Conservation (phyloP, 352 stramenopile species). For the Pythium diclinum region DNA sequence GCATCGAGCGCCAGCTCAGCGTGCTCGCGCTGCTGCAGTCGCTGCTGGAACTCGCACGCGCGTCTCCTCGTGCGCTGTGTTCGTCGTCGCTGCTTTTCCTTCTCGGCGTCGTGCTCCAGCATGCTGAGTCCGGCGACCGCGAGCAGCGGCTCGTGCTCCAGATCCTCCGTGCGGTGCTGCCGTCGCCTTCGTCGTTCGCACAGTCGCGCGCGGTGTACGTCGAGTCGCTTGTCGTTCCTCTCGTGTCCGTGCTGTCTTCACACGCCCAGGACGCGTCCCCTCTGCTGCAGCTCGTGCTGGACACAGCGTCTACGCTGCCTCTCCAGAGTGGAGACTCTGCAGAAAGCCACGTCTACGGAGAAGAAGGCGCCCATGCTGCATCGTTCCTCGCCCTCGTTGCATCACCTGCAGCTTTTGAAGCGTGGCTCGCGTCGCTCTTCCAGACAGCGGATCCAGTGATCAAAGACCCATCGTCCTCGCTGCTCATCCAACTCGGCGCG, state of each 20-base stretch:
- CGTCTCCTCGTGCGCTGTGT: slow-evolving; percentile 30
- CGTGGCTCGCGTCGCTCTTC: slow-evolving; percentile 48
- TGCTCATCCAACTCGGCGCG: slow-evolving; percentile 18
- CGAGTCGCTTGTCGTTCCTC: slow-evolving; percentile 52
- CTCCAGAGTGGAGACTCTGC: background rate
- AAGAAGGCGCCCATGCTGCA: slow-evolving; percentile 27
- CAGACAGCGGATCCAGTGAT: slow-evolving; percentile 5
- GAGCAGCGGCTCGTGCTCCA: slow-evolving; percentile 50
- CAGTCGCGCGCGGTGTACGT: slow-evolving; percentile 40
- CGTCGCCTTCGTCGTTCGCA: slow-evolving; percentile 8
- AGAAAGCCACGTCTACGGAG: background rate
- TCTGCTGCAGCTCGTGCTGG: slow-evolving; percentile 40
- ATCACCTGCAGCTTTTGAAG: slow-evolving; percentile 18
- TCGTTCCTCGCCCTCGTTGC: slow-evolving; percentile 37
- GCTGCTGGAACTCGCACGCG: slow-evolving; percentile 33
- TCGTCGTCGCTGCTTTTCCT: slow-evolving; percentile 36
- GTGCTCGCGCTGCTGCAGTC: slow-evolving; percentile 46
- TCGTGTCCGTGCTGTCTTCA: slow-evolving; percentile 43
- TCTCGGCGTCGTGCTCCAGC: slow-evolving; percentile 38
- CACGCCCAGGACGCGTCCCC: slow-evolving; percentile 29
- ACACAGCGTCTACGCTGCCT: slow-evolving; percentile 26
- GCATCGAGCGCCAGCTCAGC: slow-evolving; percentile 31
- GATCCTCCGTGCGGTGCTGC: slow-evolving; percentile 32
- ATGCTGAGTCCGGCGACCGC: slow-evolving; percentile 22
- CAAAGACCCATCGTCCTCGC: background rate